Evolutionary conservation across 228 moss, liverwort and hornwort genomes (phyloP).

Genomic region (Sphagnum fallax): DNA sequence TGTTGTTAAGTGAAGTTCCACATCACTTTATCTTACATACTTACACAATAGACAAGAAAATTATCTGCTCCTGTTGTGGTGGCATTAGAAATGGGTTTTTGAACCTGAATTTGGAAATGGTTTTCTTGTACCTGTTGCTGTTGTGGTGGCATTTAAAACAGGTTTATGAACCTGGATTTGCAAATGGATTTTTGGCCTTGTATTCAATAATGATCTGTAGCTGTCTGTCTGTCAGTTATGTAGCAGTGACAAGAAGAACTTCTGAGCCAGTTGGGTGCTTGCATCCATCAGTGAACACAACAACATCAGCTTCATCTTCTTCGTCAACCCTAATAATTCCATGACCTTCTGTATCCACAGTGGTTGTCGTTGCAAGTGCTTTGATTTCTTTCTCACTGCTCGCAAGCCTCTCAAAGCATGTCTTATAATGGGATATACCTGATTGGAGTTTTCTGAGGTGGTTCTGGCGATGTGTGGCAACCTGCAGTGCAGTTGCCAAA

Average conservation of each 20-base stretch:
- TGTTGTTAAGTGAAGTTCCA: no score
- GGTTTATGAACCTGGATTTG: no score
- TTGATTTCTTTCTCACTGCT: conserved; percentile 58
- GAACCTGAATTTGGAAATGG: no score
- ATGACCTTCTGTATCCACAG: conserved; percentile 13
- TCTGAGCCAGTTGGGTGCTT: not conserved
- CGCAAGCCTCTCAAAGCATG: conserved; percentile 37
- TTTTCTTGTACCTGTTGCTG: no score
- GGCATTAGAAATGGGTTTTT: no score
- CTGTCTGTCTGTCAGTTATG: no score
- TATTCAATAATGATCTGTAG: no score
- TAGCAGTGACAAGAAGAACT: not conserved
- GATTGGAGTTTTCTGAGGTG: conserved; percentile 54
- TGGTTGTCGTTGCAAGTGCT: conserved; percentile 24
- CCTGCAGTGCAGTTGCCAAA: conserved; percentile 23
- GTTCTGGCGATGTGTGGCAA: conserved; percentile 19
- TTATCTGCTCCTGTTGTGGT: no score
- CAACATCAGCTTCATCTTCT: conserved; percentile 7
- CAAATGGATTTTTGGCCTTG: no score
- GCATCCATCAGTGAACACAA: conserved; percentile 1
- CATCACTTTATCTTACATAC: no score
- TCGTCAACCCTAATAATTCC: conserved; percentile 4
- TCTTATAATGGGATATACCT: conserved; percentile 49
- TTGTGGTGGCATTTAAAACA: no score
- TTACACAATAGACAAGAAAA: no score